phyloP scores from a whole-genome alignment of 169 alveolate species.

The Neospora caninum region DNA sequence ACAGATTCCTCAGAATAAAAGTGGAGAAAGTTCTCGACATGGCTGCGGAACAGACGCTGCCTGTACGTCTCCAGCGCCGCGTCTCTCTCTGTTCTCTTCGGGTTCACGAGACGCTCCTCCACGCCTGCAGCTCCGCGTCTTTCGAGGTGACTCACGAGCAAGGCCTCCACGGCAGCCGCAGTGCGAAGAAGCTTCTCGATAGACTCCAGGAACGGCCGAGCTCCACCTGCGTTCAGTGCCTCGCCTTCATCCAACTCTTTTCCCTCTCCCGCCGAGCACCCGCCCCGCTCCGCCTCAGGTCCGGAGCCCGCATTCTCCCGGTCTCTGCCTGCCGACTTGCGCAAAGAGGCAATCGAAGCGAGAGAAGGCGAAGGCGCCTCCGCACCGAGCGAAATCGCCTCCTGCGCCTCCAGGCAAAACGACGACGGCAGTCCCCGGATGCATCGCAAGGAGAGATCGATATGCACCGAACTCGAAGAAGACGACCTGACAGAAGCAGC shows the following conservation, averaged over 20 bases:
- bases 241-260: too few relatives aligned
- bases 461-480: background rate
- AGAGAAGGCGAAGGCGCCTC: background rate
- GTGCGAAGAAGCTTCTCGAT: background rate
- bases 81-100: too few relatives aligned
- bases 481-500: background rate
- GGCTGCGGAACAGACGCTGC: too few relatives aligned
- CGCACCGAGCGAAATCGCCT: background rate
- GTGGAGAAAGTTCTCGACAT: too few relatives aligned
- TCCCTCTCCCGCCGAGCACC: too few relatives aligned
- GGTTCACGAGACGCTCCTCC: too few relatives aligned
- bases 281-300: too few relatives aligned
- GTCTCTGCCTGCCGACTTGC: too few relatives aligned
- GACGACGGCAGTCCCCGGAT: constrained; percentile 1
- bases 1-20: too few relatives aligned
- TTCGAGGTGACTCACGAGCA: background rate
- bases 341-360: background rate
- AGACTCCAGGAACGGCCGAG: background rate
- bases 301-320: too few relatives aligned
- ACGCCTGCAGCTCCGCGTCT: background rate
- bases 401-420: background rate
- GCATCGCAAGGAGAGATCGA: background rate
- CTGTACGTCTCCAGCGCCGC: too few relatives aligned
- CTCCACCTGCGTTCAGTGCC: too few relatives aligned
- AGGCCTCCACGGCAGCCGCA: background rate